These are phyloP conservation scores for Daphne laureola DNA, from an alignment of 441 rosid genomes.

Conservation along the genomic window DNA sequence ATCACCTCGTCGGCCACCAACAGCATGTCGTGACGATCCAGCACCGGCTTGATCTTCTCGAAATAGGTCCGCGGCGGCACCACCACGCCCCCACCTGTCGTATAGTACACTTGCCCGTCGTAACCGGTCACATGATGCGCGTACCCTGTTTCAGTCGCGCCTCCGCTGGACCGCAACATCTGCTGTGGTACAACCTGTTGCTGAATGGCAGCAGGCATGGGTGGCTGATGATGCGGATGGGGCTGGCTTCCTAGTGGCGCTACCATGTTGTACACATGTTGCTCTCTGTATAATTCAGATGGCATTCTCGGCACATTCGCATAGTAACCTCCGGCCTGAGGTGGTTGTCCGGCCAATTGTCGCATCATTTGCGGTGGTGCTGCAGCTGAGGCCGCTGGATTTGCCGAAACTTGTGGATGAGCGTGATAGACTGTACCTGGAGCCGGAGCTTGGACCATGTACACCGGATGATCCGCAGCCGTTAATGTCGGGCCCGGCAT, in stretches of 20 bases:
- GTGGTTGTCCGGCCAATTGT: slow-evolving; percentile 33
- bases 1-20: too few relatives aligned
- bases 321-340: slow-evolving; percentile 49
- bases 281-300: slow-evolving; percentile 62
- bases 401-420: slow-evolving; percentile 19
- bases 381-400: slow-evolving; percentile 24
- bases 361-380: slow-evolving; percentile 35
- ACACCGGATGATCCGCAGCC: slow-evolving; percentile 50
- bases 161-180: slow-evolving; percentile 24
- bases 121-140: slow-evolving; percentile 46
- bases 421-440: slow-evolving; percentile 44
- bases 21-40: too few relatives aligned
- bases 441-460: slow-evolving; percentile 44
- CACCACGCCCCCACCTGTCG: slow-evolving; percentile 45
- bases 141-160: slow-evolving; percentile 36
- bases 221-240: slow-evolving; percentile 19
- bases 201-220: slow-evolving; percentile 23
- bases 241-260: slow-evolving; percentile 27
- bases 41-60: too few relatives aligned
- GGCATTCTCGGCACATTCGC: slow-evolving; percentile 46
- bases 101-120: slow-evolving; percentile 61
- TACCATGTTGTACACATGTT: slow-evolving; percentile 45
- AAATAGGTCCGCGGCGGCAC: slow-evolving; percentile 33
- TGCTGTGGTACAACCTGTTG: slow-evolving; percentile 21
- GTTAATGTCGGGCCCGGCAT: slow-evolving; percentile 17